These are phyloP conservation scores for Conringia planisiliqua DNA, from an alignment of 345 rosid species.

Conservation along the genomic window DNA sequence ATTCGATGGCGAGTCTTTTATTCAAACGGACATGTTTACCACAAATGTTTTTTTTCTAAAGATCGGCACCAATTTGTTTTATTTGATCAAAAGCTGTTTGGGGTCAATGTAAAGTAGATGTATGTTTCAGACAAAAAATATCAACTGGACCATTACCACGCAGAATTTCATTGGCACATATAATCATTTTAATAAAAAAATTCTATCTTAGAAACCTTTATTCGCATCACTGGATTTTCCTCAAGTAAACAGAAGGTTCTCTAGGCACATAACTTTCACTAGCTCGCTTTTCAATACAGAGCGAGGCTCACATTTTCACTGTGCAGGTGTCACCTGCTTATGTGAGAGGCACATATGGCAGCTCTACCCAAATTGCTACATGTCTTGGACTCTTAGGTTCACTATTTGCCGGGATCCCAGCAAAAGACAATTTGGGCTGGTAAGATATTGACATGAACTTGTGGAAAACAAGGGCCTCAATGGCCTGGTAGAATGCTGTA, in stretches of 20 bases:
- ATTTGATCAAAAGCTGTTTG: background rate
- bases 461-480: background rate
- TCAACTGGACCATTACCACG: background rate
- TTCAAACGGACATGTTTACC: background rate
- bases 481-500: conserved; percentile 15
- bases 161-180: background rate
- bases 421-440: conserved; percentile 73
- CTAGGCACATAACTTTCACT: background rate
- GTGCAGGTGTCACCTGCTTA: conserved; percentile 82
- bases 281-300: background rate
- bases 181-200: background rate
- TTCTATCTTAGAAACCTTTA: conserved; percentile 9
- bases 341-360: conserved; percentile 91
- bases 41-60: background rate
- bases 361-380: conserved; percentile 79
- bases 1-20: background rate
- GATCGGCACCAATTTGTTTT: background rate
- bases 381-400: conserved; percentile 79
- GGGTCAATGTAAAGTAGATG: background rate
- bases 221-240: background rate
- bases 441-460: conserved; percentile 37
- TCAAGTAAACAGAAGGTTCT: conserved; percentile 7
- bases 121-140: background rate
- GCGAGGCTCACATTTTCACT: conserved; percentile 1
- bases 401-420: conserved; percentile 69